These are phyloP conservation scores for Pythium inflatum DNA, from an alignment of 352 stramenopile genomes.

Conservation along the genomic window DNA sequence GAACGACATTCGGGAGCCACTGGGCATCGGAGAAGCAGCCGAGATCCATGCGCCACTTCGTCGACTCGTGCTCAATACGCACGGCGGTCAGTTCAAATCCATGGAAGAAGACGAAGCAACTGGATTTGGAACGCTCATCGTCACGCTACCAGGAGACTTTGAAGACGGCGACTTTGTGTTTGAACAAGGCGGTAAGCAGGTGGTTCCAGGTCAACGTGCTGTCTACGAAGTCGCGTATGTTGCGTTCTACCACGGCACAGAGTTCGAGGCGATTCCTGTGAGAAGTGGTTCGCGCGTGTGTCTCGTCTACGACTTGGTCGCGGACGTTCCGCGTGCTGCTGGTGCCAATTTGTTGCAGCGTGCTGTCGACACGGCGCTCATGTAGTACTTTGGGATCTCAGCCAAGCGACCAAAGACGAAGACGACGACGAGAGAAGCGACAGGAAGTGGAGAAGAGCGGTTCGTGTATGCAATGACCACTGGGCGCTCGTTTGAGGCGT, in stretches of 20 bases:
- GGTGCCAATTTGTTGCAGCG: background rate
- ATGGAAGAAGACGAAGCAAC: background rate
- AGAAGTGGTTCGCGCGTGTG: background rate
- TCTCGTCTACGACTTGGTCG: background rate
- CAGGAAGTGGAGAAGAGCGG: background rate
- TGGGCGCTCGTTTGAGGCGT: background rate
- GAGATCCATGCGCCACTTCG: background rate
- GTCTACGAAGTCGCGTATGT: constrained; percentile 13
- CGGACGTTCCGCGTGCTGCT: background rate
- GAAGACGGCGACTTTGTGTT: constrained; percentile 10
- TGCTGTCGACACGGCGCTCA: background rate
- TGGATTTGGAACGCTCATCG: constrained; percentile 9
- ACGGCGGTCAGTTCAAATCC: background rate
- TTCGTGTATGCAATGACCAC: constrained; percentile 2
- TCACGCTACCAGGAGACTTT: constrained; percentile 3
- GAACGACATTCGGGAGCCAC: background rate
- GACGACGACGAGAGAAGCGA: background rate
- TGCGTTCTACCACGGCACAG: background rate
- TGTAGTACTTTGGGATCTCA: background rate
- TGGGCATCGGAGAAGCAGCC: background rate
- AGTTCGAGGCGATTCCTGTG: background rate
- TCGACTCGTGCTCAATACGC: background rate
- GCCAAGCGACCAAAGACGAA: background rate
- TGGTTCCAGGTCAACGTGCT: background rate
- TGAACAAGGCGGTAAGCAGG: background rate